Percentiles rank a stretch among this genome's conserved stretches.
These are phyloP conservation scores for Hortaea werneckii DNA, from an alignment of 2,329 filamentous ascomycete species.

Conservation along the genomic window DNA sequence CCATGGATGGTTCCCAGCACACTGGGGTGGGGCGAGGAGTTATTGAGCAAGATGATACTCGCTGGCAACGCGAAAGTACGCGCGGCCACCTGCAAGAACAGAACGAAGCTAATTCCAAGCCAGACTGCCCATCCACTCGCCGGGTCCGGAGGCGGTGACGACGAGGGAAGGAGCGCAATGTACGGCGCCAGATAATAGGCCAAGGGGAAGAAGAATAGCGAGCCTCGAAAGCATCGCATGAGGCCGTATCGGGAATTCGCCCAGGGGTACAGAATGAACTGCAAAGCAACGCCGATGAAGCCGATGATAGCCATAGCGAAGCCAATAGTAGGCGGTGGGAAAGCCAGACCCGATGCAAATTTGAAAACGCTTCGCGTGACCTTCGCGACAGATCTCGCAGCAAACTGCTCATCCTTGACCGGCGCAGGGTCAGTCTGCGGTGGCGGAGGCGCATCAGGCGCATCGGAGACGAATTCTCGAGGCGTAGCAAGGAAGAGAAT, in stretches of 20 bases:
- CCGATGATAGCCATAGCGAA: conserved; percentile 69
- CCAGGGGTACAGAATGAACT: conserved; percentile 60
- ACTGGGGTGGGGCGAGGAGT: conserved; percentile 45
- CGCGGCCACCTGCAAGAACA: conserved; percentile 60
- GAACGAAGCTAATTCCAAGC: conserved; percentile 52
- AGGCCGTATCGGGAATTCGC: conserved; percentile 59
- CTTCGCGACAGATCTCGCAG: background rate
- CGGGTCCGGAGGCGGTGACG: conserved; percentile 37
- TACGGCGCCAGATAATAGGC: conserved; percentile 62
- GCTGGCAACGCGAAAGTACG: conserved; percentile 58
- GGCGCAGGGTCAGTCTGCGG: conserved; percentile 19
- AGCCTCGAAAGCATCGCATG: conserved; percentile 56
- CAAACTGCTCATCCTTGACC: conserved; percentile 14
- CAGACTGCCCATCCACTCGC: conserved; percentile 50
- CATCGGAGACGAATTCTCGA: conserved; percentile 36
- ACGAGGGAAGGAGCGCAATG: conserved; percentile 55
- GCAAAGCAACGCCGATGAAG: conserved; percentile 61
- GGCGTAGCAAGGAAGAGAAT: conserved; percentile 69
- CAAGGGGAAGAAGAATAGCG: conserved; percentile 59
- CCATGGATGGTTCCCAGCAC: conserved; percentile 51
- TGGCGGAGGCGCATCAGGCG: conserved; percentile 3
- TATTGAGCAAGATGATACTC: conserved; percentile 48
- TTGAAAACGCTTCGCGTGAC: conserved; percentile 36
- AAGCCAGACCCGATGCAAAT: conserved; percentile 65
- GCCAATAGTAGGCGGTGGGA: conserved; percentile 62